These are phyloP conservation scores for Podila horticola DNA, from an alignment of 192 early-diverging fungal species.

Conservation along the genomic window DNA sequence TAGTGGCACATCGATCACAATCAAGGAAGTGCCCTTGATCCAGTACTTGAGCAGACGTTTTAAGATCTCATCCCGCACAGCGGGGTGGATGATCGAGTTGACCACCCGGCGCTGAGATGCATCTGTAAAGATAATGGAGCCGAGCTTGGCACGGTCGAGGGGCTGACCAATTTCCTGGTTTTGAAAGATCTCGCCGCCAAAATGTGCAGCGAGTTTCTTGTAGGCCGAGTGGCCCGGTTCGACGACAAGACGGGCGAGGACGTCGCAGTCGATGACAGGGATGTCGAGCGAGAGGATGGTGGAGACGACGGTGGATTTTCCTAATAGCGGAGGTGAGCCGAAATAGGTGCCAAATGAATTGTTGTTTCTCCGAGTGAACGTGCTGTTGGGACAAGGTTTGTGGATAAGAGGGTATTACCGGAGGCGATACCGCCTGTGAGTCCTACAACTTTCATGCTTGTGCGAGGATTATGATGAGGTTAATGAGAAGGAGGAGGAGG, in stretches of 20 bases:
- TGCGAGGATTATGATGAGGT: background rate
- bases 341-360: background rate
- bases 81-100: slow-evolving; percentile 90
- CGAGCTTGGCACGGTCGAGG: slow-evolving; percentile 82
- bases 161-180: slow-evolving; percentile 54
- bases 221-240: slow-evolving; percentile 79
- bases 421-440: slow-evolving; percentile 96
- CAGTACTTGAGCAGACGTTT: slow-evolving; percentile 73
- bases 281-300: slow-evolving; percentile 64
- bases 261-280: slow-evolving; percentile 92
- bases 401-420: slow-evolving; percentile 46
- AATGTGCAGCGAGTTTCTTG: slow-evolving; percentile 75
- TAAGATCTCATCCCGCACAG: slow-evolving; percentile 85
- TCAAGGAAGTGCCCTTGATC: slow-evolving; percentile 71
- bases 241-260: slow-evolving; percentile 89
- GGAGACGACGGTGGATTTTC: slow-evolving; percentile 88
- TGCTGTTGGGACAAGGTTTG: background rate
- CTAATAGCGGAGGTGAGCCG: slow-evolving; percentile 38
- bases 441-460: slow-evolving; percentile 87
- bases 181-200: slow-evolving; percentile 75
- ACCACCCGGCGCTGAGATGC: slow-evolving; percentile 72
- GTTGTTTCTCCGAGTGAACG: too few species aligned
- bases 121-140: slow-evolving; percentile 83
- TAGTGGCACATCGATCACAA: slow-evolving; percentile 93
- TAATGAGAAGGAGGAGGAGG: background rate